A percentile compares a stretch with the other conserved stretches of the same genome.
These are phyloP conservation scores for Coemansia sp. DNA, from an alignment of 192 early-diverging fungal genomes.

Conservation along the genomic window DNA sequence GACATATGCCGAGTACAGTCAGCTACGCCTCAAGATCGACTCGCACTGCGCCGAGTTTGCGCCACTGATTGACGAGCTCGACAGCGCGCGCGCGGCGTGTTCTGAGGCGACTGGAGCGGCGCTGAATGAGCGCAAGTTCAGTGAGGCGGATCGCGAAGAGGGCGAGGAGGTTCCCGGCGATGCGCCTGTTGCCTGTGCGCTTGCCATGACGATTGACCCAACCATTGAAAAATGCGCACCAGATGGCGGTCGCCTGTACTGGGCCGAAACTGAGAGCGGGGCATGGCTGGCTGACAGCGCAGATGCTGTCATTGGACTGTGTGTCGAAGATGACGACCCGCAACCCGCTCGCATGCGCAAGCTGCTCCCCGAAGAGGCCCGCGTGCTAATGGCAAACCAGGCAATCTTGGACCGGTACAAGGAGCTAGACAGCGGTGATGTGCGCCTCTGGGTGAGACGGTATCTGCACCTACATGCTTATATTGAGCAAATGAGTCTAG, in stretches of 20 bases:
- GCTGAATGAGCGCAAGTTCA: not conserved
- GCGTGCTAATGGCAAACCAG: constrained; percentile 29
- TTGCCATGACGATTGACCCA: constrained; percentile 16
- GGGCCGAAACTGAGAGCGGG: constrained; percentile 9
- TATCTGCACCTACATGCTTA: constrained; percentile 30
- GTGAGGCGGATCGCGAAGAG: constrained; percentile 41
- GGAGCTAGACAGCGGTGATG: constrained; percentile 26
- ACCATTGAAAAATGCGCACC: constrained; percentile 21
- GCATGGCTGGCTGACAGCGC: constrained; percentile 44
- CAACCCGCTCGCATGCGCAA: constrained; percentile 25
- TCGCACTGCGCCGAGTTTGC: constrained; percentile 19
- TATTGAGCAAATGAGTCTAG: constrained; percentile 15
- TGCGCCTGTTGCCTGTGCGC: not conserved
- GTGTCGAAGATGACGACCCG: constrained; percentile 7
- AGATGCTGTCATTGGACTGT: constrained; percentile 21
- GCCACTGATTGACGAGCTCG: constrained; percentile 27
- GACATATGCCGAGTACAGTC: constrained; percentile 41
- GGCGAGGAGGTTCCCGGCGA: constrained; percentile 45
- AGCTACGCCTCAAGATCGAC: constrained; percentile 41
- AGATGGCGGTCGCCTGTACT: constrained; percentile 37
- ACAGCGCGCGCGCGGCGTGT: constrained; percentile 7
- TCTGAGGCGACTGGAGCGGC: not conserved
- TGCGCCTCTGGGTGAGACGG: constrained; percentile 32
- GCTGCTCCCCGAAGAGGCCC: constrained; percentile 37
- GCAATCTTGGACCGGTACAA: constrained; percentile 23